Conservation (phyloP, 176 grass and related monocot species). For the Eleusine coracana region DNA sequence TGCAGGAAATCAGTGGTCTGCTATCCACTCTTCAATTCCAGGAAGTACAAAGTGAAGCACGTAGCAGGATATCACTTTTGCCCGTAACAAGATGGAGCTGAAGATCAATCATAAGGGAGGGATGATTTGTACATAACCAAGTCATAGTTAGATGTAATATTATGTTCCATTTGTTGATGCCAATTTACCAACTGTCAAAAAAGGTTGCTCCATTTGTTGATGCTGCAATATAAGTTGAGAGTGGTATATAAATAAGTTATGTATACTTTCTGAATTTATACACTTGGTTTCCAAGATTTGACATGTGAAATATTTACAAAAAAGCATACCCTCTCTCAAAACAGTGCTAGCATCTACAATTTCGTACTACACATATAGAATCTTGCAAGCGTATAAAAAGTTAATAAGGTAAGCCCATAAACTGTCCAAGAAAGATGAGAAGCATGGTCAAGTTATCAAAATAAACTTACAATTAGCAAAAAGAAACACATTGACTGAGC, state of each 20-base stretch:
- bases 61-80: background rate
- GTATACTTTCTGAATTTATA: background rate
- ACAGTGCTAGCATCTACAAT: background rate
- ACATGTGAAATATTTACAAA: background rate
- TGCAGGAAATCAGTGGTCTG: conserved; percentile 46
- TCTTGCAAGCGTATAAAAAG: background rate
- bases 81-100: conserved; percentile 11
- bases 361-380: background rate
- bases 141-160: background rate
- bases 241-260: background rate
- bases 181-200: background rate
- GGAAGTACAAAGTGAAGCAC: background rate
- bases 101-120: background rate
- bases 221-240: background rate
- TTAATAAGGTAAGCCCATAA: background rate
- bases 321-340: background rate
- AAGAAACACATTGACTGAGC: background rate
- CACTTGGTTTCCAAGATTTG: background rate
- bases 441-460: background rate
- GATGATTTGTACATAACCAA: conserved; percentile 19
- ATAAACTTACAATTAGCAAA: background rate
- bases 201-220: conserved; percentile 7
- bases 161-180: background rate
- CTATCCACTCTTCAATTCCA: conserved; percentile 36
- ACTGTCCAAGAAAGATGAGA: background rate